These are phyloP conservation scores for Thraustochytrium striatum DNA, from an alignment of 352 stramenopile genomes.

Conservation along the genomic window DNA sequence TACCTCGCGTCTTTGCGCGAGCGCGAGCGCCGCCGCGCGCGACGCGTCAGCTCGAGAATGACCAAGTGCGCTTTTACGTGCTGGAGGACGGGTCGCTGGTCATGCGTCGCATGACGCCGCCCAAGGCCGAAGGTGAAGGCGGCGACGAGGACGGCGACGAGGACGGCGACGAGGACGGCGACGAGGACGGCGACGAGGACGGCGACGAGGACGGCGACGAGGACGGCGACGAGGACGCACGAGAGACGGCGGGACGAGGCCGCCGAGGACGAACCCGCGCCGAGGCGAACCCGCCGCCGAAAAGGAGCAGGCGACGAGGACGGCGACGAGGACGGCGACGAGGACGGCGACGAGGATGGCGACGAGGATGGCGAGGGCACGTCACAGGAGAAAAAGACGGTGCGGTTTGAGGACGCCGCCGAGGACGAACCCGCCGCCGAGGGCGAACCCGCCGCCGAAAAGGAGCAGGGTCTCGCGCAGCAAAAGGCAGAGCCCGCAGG, in stretches of 20 bases:
- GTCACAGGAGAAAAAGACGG: background rate
- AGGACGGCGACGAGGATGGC: conserved; percentile 12
- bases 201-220: conserved; percentile 28
- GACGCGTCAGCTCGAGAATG: conserved; percentile 63
- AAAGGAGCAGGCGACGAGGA: conserved; percentile 55
- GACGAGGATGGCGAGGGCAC: conserved; percentile 3
- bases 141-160: conserved; percentile 65
- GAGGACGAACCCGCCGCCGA: conserved; percentile 10
- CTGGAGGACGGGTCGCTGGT: conserved; percentile 46
- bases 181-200: background rate
- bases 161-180: background rate
- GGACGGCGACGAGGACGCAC: background rate
- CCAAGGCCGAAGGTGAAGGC: conserved; percentile 54
- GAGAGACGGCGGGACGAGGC: background rate
- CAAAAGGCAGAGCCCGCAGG: background rate
- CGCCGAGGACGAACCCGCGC: background rate
- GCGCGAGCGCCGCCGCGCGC: conserved; percentile 64
- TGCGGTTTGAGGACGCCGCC: background rate
- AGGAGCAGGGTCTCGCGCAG: background rate
- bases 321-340: background rate
- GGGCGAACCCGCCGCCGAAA: background rate
- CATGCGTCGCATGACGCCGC: conserved; percentile 13
- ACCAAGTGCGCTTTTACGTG: conserved; percentile 61
- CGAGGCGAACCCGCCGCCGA: background rate
- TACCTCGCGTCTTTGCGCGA: conserved; percentile 66